Percentiles rank a stretch among this genome's conserved stretches.
Evolutionary conservation across 2,329 filamentous ascomycete genomes (phyloP).

Genomic region (Hymenoscyphus scutula): DNA sequence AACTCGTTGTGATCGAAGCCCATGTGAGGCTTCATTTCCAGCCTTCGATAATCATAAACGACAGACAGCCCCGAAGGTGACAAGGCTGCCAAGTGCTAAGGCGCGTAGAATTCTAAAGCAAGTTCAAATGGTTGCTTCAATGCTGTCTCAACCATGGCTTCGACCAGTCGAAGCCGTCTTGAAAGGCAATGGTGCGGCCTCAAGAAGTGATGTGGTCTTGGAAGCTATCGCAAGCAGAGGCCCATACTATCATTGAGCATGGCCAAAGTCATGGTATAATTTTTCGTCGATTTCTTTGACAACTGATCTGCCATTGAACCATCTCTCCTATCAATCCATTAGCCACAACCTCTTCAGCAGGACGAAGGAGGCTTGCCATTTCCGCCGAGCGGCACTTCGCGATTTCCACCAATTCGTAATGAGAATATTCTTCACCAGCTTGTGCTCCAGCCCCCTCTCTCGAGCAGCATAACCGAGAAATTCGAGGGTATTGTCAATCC

Average conservation of each 20-base stretch:
- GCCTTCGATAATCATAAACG: neutral
- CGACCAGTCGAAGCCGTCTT: neutral
- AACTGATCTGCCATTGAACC: slow-evolving; percentile 19
- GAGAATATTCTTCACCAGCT: slow-evolving; percentile 67
- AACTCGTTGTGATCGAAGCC: neutral
- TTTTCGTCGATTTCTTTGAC: slow-evolving; percentile 41
- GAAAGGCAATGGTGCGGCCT: neutral
- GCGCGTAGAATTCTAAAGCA: neutral
- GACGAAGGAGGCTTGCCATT: slow-evolving; percentile 17
- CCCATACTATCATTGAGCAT: slow-evolving; percentile 76
- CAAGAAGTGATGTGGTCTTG: neutral
- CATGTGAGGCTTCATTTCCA: neutral
- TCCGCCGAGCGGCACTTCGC: neutral
- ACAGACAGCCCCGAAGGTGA: neutral
- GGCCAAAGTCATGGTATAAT: slow-evolving; percentile 67
- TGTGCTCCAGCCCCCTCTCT: slow-evolving; percentile 67
- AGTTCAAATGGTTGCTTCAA: neutral
- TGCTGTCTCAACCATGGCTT: neutral
- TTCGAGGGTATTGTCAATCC: slow-evolving; percentile 63
- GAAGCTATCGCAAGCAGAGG: slow-evolving; percentile 51
- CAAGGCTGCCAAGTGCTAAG: neutral
- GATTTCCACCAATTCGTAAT: slow-evolving; percentile 38
- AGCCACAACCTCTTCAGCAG: neutral
- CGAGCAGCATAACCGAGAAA: slow-evolving; percentile 66
- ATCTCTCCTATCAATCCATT: slow-evolving; percentile 1